A percentile compares a stretch with the other conserved stretches of the same genome.
Conservation (phyloP, 2,329 filamentous ascomycete species). For the Biscogniauxia mediterranea region DNA sequence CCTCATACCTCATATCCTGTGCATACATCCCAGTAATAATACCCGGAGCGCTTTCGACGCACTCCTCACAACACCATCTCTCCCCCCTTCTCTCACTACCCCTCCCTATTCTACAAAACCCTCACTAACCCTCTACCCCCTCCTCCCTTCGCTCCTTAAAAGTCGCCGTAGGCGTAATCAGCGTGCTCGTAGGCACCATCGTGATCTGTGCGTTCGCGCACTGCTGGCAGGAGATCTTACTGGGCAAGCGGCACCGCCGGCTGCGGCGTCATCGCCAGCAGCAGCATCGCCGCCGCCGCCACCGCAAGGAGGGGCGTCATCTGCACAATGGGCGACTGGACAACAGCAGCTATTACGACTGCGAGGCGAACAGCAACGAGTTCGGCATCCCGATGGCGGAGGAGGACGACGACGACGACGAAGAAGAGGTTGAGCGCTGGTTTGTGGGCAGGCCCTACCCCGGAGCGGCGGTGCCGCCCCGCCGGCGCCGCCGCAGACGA, state of each 20-base stretch:
- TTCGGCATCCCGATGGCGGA: too few species aligned
- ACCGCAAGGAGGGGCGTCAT: too few species aligned
- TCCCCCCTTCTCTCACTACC: too few species aligned
- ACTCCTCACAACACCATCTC: too few species aligned
- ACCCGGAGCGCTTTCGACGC: too few species aligned
- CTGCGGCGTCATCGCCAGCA: too few species aligned
- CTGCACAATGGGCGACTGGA: too few species aligned
- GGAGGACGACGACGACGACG: not conserved
- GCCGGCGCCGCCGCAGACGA: not conserved
- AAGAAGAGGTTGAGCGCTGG: not conserved
- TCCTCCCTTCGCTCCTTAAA: not conserved
- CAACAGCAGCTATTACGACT: too few species aligned
- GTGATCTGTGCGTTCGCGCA: constrained; percentile 25
- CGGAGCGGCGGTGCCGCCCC: not conserved
- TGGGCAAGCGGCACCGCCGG: not conserved
- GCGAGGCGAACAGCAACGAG: too few species aligned
- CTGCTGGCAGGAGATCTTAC: constrained; percentile 23
- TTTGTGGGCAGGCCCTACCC: not conserved
- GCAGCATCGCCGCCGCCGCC: too few species aligned
- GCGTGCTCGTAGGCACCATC: constrained; percentile 13
- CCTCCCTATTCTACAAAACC: not conserved
- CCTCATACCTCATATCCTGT: too few species aligned
- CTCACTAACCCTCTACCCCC: not conserved
- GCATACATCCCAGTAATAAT: not conserved
- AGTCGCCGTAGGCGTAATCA: constrained; percentile 10